phyloP scores from a whole-genome alignment of 768 basidiomycete genomes.

The Boletus rubroflammeus region DNA sequence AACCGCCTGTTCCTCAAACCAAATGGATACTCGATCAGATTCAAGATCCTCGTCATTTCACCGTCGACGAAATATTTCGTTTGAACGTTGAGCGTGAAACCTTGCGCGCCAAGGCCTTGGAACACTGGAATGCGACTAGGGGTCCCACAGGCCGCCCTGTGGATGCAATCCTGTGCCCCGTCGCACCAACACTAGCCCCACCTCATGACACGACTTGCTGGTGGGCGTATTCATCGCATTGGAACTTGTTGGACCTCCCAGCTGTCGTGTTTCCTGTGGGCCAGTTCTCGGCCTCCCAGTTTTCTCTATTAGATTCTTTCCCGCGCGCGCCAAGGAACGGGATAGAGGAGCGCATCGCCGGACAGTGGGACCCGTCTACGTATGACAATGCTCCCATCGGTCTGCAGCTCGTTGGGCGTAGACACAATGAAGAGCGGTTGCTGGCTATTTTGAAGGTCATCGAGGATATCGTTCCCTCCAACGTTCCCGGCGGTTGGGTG shows the following conservation, averaged over 20 bases:
- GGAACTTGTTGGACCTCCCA: conserved; percentile 51
- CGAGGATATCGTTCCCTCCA: conserved; percentile 28
- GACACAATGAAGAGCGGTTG: conserved; percentile 48
- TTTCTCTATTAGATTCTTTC: conserved; percentile 5
- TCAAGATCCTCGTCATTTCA: conserved; percentile 35
- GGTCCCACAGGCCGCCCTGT: conserved; percentile 40
- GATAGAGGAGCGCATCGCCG: conserved; percentile 34
- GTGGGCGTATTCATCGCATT: conserved; percentile 50
- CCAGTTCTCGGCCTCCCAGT: conserved; percentile 29
- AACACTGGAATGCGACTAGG: conserved; percentile 43
- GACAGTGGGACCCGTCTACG: conserved; percentile 41
- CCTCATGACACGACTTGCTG: conserved; percentile 47
- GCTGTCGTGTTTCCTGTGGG: conserved; percentile 47
- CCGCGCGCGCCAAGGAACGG: conserved; percentile 32
- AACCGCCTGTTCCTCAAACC: conserved; percentile 40
- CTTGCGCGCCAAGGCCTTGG: conserved; percentile 38
- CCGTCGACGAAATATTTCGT: conserved; percentile 42
- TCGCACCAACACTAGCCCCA: conserved; percentile 44
- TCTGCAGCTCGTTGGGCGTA: conserved; percentile 49
- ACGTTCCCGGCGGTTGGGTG: conserved; percentile 8
- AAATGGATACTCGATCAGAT: conserved; percentile 44
- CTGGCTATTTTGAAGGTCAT: conserved; percentile 42
- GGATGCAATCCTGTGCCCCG: conserved; percentile 47
- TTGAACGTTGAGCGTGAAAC: conserved; percentile 43
- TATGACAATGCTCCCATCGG: conserved; percentile 44